These are phyloP conservation scores for Diaporthe helianthi DNA, from an alignment of 2,329 filamentous ascomycete genomes.

Conservation along the genomic window DNA sequence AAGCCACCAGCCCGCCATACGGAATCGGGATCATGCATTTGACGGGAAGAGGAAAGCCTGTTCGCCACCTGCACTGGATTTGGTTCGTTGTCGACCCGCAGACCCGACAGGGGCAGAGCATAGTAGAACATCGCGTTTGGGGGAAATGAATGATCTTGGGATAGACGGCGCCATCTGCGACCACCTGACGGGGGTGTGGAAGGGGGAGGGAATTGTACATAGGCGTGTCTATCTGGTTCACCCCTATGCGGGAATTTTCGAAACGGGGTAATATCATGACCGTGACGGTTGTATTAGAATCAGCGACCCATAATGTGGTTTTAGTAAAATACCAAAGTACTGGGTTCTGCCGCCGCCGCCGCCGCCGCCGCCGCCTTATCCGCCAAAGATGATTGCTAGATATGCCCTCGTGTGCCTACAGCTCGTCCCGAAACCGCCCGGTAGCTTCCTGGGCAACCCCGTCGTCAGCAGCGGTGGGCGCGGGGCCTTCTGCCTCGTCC, in stretches of 20 bases:
- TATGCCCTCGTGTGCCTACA: slow-evolving; percentile 39
- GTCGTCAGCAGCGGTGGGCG: slow-evolving; percentile 36
- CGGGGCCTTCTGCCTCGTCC: slow-evolving; percentile 5
- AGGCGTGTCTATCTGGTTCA: background rate
- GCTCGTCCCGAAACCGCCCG: slow-evolving; percentile 48
- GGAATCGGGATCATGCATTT: background rate
- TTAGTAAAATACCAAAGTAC: background rate
- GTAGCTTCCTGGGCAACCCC: slow-evolving; percentile 42
- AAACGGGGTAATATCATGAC: background rate
- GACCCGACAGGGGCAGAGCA: background rate
- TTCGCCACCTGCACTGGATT: background rate
- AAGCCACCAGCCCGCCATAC: too few relatives aligned
- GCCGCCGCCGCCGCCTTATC: too few relatives aligned
- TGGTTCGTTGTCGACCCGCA: background rate
- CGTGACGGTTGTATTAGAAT: slow-evolving; percentile 11
- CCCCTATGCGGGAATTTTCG: background rate
- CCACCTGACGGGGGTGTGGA: background rate
- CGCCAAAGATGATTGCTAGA: background rate
- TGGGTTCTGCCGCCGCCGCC: background rate
- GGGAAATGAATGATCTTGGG: background rate
- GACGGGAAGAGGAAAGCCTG: background rate
- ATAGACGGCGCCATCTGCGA: slow-evolving; percentile 14
- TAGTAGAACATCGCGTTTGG: background rate
- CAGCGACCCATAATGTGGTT: background rate
- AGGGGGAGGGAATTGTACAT: background rate